A percentile compares a stretch with the other conserved stretches of the same genome.
These are phyloP conservation scores for Naganishia vishniacii DNA, from an alignment of 768 basidiomycete species.

Conservation along the genomic window DNA sequence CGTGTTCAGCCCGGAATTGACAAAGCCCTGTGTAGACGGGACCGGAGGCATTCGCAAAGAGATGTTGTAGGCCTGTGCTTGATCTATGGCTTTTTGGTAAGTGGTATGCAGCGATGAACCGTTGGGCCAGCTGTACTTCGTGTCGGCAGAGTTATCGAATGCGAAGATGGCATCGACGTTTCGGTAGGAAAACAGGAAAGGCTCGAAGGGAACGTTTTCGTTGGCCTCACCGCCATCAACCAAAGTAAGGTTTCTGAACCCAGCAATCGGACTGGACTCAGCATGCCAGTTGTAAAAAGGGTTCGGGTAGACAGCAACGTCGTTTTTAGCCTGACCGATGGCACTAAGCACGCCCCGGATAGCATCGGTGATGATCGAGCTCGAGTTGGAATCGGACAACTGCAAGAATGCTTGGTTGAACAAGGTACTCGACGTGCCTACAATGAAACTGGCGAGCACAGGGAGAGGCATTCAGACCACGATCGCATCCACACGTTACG, in stretches of 20 bases:
- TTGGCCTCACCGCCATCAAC: constrained; percentile 48
- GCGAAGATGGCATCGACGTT: constrained; percentile 70
- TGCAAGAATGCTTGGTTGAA: constrained; percentile 44
- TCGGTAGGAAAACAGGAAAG: constrained; percentile 65
- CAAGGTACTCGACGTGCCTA: constrained; percentile 60
- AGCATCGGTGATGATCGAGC: constrained; percentile 37
- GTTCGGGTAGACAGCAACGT: constrained; percentile 48
- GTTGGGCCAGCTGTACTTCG: constrained; percentile 60
- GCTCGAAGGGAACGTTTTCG: constrained; percentile 67
- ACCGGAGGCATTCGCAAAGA: constrained; percentile 44
- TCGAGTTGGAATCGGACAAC: constrained; percentile 34
- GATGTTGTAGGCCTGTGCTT: constrained; percentile 23
- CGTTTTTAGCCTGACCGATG: constrained; percentile 41
- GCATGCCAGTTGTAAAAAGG: constrained; percentile 42
- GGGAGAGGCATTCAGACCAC: constrained; percentile 26
- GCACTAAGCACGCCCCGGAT: constrained; percentile 35
- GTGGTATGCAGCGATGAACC: constrained; percentile 57
- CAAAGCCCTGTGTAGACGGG: constrained; percentile 42
- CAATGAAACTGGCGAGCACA: constrained; percentile 56
- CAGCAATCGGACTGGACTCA: constrained; percentile 41
- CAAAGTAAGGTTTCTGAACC: constrained; percentile 40
- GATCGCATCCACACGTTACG: neutral
- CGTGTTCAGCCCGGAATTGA: constrained; percentile 44
- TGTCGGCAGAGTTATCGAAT: constrained; percentile 57
- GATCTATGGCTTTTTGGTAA: constrained; percentile 20